Percentiles rank a stretch among this genome's conserved stretches.
Conservation (phyloP, 2,329 filamentous ascomycete species). For the Chaetomium strumarium region DNA sequence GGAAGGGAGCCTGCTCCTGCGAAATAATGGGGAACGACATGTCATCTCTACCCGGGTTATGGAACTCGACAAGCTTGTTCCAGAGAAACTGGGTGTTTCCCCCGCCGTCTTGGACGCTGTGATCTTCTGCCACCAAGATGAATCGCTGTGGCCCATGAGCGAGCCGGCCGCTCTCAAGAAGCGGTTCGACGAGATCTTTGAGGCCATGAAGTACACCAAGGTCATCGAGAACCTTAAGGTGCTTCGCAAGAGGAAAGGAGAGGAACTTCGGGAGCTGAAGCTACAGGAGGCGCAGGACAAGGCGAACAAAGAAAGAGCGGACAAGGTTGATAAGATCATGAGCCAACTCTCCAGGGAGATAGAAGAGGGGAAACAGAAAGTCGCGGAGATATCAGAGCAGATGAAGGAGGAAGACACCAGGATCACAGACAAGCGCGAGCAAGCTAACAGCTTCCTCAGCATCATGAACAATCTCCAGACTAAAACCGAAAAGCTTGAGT, state of each 20-base stretch:
- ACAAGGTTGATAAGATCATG: conserved; percentile 60
- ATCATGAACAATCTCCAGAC: conserved; percentile 70
- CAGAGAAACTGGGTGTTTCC: conserved; percentile 81
- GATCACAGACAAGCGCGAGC: conserved; percentile 61
- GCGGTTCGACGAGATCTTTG: conserved; percentile 95
- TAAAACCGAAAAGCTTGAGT: conserved; percentile 68
- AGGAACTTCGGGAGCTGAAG: conserved; percentile 66
- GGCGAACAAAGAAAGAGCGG: conserved; percentile 76
- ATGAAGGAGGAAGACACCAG: conserved; percentile 47
- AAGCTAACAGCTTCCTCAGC: conserved; percentile 66
- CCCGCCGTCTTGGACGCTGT: conserved; percentile 86
- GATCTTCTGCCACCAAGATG: conserved; percentile 98
- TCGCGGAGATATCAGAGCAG: conserved; percentile 51
- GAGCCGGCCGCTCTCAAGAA: conserved; percentile 83
- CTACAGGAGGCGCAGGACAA: conserved; percentile 73
- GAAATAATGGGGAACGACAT: conserved; percentile 72
- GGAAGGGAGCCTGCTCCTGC: conserved; percentile 70
- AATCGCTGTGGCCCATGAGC: conserved; percentile 94
- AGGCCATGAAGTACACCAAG: conserved; percentile 93
- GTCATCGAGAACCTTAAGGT: conserved; percentile 92
- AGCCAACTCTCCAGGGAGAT: conserved; percentile 59
- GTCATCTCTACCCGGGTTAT: conserved; percentile 73
- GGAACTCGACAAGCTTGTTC: conserved; percentile 78
- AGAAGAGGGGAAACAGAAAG: conserved; percentile 53
- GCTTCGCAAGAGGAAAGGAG: conserved; percentile 75